Evolutionary conservation across 345 rosid species (phyloP), one percentile per base, ranked within the genome.

Genomic region (Leavenworthia alabamica): DNA sequence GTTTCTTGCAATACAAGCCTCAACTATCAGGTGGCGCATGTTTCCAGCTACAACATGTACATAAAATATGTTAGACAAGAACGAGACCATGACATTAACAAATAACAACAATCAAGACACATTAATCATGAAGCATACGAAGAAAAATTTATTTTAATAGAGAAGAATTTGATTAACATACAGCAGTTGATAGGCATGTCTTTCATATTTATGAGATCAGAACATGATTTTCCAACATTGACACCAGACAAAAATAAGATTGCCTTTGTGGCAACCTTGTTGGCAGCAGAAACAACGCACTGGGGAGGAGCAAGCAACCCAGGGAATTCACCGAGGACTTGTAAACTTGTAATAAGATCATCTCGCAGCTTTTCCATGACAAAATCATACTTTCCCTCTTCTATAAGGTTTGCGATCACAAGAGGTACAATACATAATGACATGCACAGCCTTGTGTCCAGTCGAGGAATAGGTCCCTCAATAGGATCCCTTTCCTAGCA

Each of bases 21-120:
- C 97, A 39, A 93, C 90, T 71, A 93, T 89, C 77, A 93, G 79
- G 73, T 93, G 99, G 33, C 90, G 86, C 96, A 93, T 75, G 82
- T 93, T 87, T 75, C 99, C 99, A 78, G 85, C 99, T 93, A 83
- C 73, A 8, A 57, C 51, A 69, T 66, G 19, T 49, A 35, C 61
- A 81, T 16, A 43, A 31, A 45, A 22, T 48, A 57, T 43, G 59
- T 64, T 24, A 50, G 50, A 26, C 37, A 47, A 23, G 16, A 66
- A 62, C 14, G 62, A 36, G n/a, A n/a, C 13, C 23, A 26, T 4
- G 17, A 33, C 23, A 60, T 43, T 26, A 68, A 31, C 51, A 48
- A 40, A 33, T 36, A 41, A 56, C 13, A 29, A 36, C 65, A 57
- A 40, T 67, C 45, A 50, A 22, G 16, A 8, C 32, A 5, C 20